These are phyloP conservation scores for Furcasterigmium sp. DNA, from an alignment of 2,329 filamentous ascomycete genomes.

Conservation along the genomic window DNA sequence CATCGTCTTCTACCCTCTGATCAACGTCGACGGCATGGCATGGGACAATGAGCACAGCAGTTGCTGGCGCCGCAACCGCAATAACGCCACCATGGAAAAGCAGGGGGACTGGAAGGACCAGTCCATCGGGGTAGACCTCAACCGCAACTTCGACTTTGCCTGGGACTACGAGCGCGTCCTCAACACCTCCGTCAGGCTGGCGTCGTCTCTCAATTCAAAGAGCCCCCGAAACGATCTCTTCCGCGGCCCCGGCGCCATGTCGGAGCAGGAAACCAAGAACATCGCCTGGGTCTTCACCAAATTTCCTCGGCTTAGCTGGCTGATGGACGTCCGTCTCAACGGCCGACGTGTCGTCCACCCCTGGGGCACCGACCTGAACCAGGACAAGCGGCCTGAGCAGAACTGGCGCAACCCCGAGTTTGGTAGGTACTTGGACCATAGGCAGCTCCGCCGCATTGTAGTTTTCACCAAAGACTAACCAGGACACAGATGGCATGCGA, in stretches of 20 bases:
- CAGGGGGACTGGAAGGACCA: conserved; percentile 2
- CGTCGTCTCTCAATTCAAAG: conserved; percentile 16
- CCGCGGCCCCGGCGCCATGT: conserved; percentile 44
- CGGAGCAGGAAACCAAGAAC: conserved; percentile 51
- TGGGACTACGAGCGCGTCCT: conserved; percentile 47
- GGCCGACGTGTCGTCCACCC: conserved; percentile 46
- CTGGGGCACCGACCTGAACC: conserved; percentile 51
- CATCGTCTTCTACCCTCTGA: conserved; percentile 44
- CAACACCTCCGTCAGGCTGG: conserved; percentile 24
- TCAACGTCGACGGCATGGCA: conserved; percentile 48
- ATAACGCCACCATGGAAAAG: conserved; percentile 25
- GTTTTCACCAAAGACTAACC: conserved; percentile 5
- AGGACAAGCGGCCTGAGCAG: conserved; percentile 34
- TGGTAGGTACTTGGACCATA: background rate
- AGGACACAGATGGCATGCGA: conserved; percentile 42
- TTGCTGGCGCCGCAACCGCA: conserved; percentile 54
- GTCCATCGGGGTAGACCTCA: conserved; percentile 43
- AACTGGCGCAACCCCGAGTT: conserved; percentile 40
- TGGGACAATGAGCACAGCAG: conserved; percentile 42
- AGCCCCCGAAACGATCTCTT: conserved; percentile 40
- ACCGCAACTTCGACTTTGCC: conserved; percentile 52
- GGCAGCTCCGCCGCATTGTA: too few relatives aligned
- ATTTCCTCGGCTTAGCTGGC: conserved; percentile 46
- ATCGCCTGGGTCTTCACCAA: conserved; percentile 45
- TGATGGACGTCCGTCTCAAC: conserved; percentile 52